Evolutionary conservation across 148 eudicot species (phyloP).

Genomic region (Fallopia convolvulus): DNA sequence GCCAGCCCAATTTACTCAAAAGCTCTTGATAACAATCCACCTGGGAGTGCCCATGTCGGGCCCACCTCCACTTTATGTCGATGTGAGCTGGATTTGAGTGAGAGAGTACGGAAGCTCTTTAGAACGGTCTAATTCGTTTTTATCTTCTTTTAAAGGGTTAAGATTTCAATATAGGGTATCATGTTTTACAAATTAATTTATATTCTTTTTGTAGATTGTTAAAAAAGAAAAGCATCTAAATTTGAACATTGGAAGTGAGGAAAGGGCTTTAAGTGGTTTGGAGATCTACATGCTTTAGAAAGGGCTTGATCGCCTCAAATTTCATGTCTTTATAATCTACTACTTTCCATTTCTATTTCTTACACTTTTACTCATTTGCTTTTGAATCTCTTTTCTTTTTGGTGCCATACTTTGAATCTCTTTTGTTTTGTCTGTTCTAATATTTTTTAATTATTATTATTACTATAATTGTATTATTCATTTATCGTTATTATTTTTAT

Average conservation of each 20-base stretch:
- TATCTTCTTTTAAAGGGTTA: background rate
- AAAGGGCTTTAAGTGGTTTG: background rate
- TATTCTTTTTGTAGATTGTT: background rate
- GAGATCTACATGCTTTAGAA: constrained; percentile 6
- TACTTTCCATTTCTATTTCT: background rate
- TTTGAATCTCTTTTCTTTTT: constrained; percentile 7
- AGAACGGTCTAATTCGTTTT: background rate
- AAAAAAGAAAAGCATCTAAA: background rate
- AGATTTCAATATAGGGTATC: background rate
- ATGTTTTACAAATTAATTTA: background rate
- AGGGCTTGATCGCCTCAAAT: constrained; percentile 6
- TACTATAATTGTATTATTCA: too few species aligned
- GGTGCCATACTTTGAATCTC: background rate
- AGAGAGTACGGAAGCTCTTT: background rate
- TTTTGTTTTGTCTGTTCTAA: background rate
- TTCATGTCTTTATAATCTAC: constrained; percentile 4
- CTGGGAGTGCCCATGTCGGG: background rate
- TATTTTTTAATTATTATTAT: background rate
- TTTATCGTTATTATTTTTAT: too few species aligned
- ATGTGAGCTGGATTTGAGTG: background rate
- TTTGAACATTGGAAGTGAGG: constrained; percentile 9
- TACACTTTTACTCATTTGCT: constrained; percentile 4
- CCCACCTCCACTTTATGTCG: background rate
- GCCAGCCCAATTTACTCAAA: background rate
- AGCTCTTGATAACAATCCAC: background rate